Base-by-base conservation (phyloP, 2,329 filamentous ascomycete genomes). In the Stemphylium beticola region DNA sequence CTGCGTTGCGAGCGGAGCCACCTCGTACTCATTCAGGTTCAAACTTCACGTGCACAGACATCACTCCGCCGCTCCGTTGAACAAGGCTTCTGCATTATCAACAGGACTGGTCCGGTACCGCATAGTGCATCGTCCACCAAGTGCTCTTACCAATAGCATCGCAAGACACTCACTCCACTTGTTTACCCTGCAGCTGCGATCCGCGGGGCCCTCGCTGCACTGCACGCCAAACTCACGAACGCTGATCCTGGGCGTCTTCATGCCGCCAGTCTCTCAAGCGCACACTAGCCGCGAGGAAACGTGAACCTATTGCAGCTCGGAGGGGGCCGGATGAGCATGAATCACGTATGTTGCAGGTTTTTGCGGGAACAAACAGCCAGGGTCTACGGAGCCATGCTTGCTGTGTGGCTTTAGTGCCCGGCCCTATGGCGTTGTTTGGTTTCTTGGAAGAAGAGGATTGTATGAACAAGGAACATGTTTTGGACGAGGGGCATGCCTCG, bases 261-360 rank as follows among this genome's bases (percentile, higher is more conserved):
- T 48, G 53, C 34, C 47, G 32, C 20, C 33, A 40, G 47, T 34
- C 43, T 31, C 41, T 22, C 2, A 11, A 33, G 39, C 26, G 39
- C 45, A 44, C 39, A 38, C 33, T 40, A 45, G 48, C 20, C 49
- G 48, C 32, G 43, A 37, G 54, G 50, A 45, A 50, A 32, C 24
- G 37, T 44, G 43, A 37, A 37, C 49, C 44, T 18, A 40, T 55
- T 51, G 46, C 47, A 53, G 55, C 50, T 62, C 63, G 63, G 64
- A 60, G 53, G 36, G 51, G 49, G 46, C 59, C 64, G 62, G 62
- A 60, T 50, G 59, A 29, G 47, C 56, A 49, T 38, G 24, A 49
- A 50, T 60, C 44, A 57, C 49, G 57, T 54, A 49, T 31, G 10
- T 45, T 51, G 53, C 58, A 57, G 56, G 62, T 59, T 63, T 61